Evolutionary conservation across 2,329 filamentous ascomycete species (phyloP), one percentile per base, ranked within the genome.

Genomic region (Aspergillus brunneoviolaceus): DNA sequence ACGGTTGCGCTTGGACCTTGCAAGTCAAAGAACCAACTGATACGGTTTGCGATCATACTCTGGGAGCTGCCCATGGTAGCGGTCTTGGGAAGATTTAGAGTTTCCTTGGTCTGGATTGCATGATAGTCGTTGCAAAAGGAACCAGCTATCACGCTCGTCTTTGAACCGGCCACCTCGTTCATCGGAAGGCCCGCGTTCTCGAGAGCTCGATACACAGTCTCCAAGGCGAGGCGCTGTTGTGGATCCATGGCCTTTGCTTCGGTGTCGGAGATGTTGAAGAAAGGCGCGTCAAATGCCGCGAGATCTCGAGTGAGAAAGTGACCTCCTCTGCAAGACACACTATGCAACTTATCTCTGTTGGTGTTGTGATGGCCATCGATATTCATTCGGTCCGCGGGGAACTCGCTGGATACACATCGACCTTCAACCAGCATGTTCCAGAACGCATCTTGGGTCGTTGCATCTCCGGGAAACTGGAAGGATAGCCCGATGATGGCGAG

Each of bases 71-170:
- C 42, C 3, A 42, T 72, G 2, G 69, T 73, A 1, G 66, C 63
- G 3, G 59, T 58, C 48, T 63, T 66, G 5, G 63, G 63, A 19
- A 63, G 39, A 14, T 57, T 50, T 25, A 64, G 51, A 4, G 61
- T 50, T 9, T 74, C 72, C 19, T 63, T 63, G 4, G 54, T 48
- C 14, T 68, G 61, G 3, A 71, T 33, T 7, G 62, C 52, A 5
- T 60, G 49, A 55, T 76, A 77, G 53, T 79, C 75, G 6, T 62
- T 51, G 35, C 61, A 62, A 56, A 72, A 72, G 0, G 65, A 55
- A 9, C 73, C 75, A 5, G 72, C 66, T 59, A 71, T 75, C 2
- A 77, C 74, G 14, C 67, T 66, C 1, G 74, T 77, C 21, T 67
- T 62, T 4, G 72, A 71, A 3, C 74, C 71, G 2, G 55, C 57